Base-by-base conservation (phyloP, 164 flowering plant species). In the Litsea cubeba region DNA sequence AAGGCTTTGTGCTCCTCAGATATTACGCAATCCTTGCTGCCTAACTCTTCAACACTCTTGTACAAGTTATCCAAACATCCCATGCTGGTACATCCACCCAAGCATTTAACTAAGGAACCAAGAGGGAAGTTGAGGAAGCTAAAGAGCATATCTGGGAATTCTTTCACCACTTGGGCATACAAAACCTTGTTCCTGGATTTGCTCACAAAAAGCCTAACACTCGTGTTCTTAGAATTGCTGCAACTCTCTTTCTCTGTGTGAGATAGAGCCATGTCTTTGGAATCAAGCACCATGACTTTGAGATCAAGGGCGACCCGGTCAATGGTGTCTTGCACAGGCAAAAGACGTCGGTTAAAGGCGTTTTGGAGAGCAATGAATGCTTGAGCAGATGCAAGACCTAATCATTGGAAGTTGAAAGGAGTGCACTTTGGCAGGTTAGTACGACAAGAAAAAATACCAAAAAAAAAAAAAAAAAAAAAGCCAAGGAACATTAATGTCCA, bases 81-180 rank as follows among this genome's bases (percentile, higher is more conserved):
- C 46, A 65, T 12, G 0, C 40, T 22, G 54, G 75, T 63, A 10
- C 28, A 50, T 12, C 64, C 69, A 23, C 51, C 32, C 5, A 76
- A 32, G 50, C 73, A 74, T n/a, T 74, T 32, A 12, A 50, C 57
- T 4, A 74, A 6, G 3, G 73, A 63, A 1, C 81, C 81, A 2
- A 81, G 40, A 1, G 81, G 79, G 20, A 73, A 65, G 7, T 64
- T 74, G 64, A 76, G 73, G 68, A 81, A 73, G 76, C 77, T 76
- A 26, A 76, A 71, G 5, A 81, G 73, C 30, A 81, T 66, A 30
- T 81, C 72, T 0, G 76, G 60, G 25, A 81, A 78, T 46, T 76
- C 73, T 50, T 76, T 71, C 17, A 26, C 50, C 7, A 20, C 75
- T 51, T 73, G 70, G 50, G 75, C 70, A 51, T n/a, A 65, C 22